Evolutionary conservation across 2,329 filamentous ascomycete genomes (phyloP), one percentile per base, ranked within the genome.

Genomic region (Ambrosiella beaveri): DNA sequence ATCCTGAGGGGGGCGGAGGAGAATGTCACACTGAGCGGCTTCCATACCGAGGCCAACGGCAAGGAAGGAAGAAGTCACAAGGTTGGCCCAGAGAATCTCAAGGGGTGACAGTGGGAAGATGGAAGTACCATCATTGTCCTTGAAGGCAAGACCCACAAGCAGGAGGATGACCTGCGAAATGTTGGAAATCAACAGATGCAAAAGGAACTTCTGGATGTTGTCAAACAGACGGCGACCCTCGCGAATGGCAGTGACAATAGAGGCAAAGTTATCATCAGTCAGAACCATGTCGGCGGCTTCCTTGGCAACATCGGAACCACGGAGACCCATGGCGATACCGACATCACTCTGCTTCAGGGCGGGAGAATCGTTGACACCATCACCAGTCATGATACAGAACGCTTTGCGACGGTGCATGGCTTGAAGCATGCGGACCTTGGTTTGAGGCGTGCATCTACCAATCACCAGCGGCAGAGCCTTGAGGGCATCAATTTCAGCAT

Each of bases 281-380:
- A 95, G 73, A 40, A 94, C 86, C 76, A 95, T 93, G 65, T 94
- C 88, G 1, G 86, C 85, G 2, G 88, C 88, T 69, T 93, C 83
- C 65, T 86, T 87, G 62, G 84, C 84, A 8, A 88, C 84, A 65
- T 87, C 84, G 50, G 80, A 84, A 13, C 84, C 84, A 47, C 81
- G 75, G 62, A 80, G 73, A 53, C 84, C 83, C 84, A 87, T 88
- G 62, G 84, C 84, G 63, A 88, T 87, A 64, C 84, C 84, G 13
- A 88, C 83, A 64, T 88, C 84, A 4, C 84, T 81, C 63, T 82
- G 78, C 66, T 85, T 85, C 35, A 88, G 74, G 0, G 84, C 84
- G 0, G 84, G 84, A 12, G 81, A 84, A 67, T 88, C 84, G 66
- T 88, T 88, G 63, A 86, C 83, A 63, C 84, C 84, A 61, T 87